Evolutionary conservation across 495 filamentous ascomycete species (phyloP), one percentile per base, ranked within the genome.

Genomic region (Xylaria nigripes): DNA sequence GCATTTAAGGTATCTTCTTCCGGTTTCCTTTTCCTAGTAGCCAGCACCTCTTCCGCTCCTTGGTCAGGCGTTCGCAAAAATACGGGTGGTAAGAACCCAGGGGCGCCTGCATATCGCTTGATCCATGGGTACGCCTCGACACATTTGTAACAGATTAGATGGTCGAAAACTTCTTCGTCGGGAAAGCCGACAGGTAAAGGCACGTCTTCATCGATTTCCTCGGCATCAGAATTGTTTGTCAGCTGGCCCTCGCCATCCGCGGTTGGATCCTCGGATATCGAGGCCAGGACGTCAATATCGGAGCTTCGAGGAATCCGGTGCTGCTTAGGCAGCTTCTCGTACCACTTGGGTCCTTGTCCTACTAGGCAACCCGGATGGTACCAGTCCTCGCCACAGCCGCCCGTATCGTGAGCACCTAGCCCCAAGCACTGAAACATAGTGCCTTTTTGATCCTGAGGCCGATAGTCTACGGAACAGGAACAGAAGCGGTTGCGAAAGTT

Each of bases 371-470:
- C 88, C 13, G 93, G 90, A 74, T 99, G 94, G 78, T 90, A 99
- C 94, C 94, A 99, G 68, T 99, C 94, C 72, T 99, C 94, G 3
- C 93, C 91, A 70, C 94, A 99, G 4, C 90, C 90, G 8, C 89
- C 89, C 3, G 85, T 83, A 59, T 86, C 86, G 30, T 80, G 80
- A 0, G 82, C 84, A 0, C 89, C 90, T 3, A 99, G 76, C 0
- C 90, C 90, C 2, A 97, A 67, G 67, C 94, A 99, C 70, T 99
- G 94, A 65, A 92, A 97, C 94, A 99, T 99, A n/a, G 90, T 96
- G 1, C 93, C 93, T 60, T 89, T 91, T 68, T 99, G 89, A 63
- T 84, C 73, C 38, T 89, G 73, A 0, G 90, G 80, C 61, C 94
- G 83, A 63, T 99, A 99, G 48, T 89, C 77, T 61, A 89, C 82